These are phyloP conservation scores for Leishmania gerbilli DNA, from an alignment of 208 protist genomes.

Conservation along the genomic window DNA sequence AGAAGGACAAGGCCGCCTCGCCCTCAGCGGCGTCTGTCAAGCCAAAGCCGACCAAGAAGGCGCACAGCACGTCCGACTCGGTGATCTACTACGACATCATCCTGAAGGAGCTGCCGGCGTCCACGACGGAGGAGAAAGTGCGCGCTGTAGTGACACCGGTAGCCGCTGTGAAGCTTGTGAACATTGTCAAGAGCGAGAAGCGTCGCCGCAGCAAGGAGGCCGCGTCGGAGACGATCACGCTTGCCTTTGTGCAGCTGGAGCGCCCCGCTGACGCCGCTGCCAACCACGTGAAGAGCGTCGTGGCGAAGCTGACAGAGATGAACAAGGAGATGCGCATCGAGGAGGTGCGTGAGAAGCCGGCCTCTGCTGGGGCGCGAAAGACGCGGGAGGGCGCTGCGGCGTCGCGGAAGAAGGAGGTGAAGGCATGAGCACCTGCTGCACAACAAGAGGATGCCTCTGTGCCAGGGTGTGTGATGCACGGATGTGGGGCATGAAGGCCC, in stretches of 20 bases:
- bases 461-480: neutral
- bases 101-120: constrained; percentile 59
- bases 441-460: neutral
- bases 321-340: constrained; percentile 49
- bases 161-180: constrained; percentile 38
- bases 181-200: constrained; percentile 65
- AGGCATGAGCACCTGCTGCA: neutral
- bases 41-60: neutral
- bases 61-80: constrained; percentile 9
- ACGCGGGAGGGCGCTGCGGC: neutral
- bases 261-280: constrained; percentile 48
- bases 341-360: constrained; percentile 57
- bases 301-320: constrained; percentile 37
- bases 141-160: constrained; percentile 48
- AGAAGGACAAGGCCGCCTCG: constrained; percentile 14
- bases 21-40: constrained; percentile 2
- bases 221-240: constrained; percentile 44
- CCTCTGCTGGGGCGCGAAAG: neutral
- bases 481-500: neutral
- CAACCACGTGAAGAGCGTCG: constrained; percentile 40
- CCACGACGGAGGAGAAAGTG: constrained; percentile 62
- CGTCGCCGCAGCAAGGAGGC: constrained; percentile 48
- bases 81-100: constrained; percentile 83
- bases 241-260: constrained; percentile 81
- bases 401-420: constrained; percentile 1